Conservation (phyloP, 768 basidiomycete species). For the Melanogaster broomeanus region DNA sequence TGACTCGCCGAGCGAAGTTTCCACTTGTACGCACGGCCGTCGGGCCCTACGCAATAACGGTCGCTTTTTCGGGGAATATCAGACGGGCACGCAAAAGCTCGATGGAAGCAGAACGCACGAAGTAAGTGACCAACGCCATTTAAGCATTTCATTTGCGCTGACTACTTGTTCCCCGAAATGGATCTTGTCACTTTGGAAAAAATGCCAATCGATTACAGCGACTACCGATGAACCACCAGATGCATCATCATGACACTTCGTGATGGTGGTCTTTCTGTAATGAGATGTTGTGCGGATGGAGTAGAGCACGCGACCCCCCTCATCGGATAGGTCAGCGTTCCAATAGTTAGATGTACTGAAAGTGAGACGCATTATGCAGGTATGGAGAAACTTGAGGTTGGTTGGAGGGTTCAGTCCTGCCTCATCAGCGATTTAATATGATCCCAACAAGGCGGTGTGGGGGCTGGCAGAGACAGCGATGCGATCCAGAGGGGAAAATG, state of each 20-base stretch:
- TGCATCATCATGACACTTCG: conserved; percentile 19
- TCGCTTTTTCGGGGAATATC: conserved; percentile 17
- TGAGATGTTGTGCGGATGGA: conserved; percentile 16
- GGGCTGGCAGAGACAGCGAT: too few relatives aligned
- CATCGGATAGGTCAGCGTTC: conserved; percentile 23
- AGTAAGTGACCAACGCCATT: conserved; percentile 21
- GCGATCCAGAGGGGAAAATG: too few relatives aligned
- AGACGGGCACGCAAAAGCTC: neutral
- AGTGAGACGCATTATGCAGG: too few relatives aligned
- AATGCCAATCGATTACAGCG: conserved; percentile 38
- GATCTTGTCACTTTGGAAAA: conserved; percentile 27
- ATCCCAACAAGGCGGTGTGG: too few relatives aligned
- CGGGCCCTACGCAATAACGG: conserved; percentile 35
- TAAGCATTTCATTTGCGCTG: conserved; percentile 24
- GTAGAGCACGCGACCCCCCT: conserved; percentile 19
- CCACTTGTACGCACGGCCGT: conserved; percentile 38
- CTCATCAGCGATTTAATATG: too few relatives aligned
- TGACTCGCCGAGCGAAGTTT: conserved; percentile 16
- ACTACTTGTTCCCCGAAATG: conserved; percentile 32
- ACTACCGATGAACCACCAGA: conserved; percentile 24
- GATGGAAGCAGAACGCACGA: conserved; percentile 11
- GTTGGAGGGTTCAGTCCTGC: too few relatives aligned
- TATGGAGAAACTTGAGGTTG: neutral
- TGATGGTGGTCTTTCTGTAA: conserved; percentile 24
- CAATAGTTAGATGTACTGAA: conserved; percentile 20